phyloP scores from a whole-genome alignment of 1,284 basidiomycete genomes.

The Meripilus lineatus region DNA sequence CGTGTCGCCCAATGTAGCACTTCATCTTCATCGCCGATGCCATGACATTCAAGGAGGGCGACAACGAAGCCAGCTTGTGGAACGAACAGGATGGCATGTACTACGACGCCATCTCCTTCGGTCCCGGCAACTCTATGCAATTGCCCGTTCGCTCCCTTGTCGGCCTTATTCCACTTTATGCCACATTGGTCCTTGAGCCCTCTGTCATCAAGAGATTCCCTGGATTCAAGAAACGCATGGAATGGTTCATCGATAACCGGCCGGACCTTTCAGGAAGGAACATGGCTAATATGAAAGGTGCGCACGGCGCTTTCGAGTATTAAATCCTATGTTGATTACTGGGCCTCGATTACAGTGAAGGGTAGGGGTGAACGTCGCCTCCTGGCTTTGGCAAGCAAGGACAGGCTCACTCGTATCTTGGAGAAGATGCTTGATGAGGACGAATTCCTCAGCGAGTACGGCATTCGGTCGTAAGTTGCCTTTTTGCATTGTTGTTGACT shows the following conservation, averaged over 20 bases:
- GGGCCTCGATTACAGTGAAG: slow-evolving; percentile 38
- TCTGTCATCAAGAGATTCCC: slow-evolving; percentile 86
- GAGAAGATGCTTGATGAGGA: slow-evolving; percentile 97
- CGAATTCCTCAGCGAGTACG: slow-evolving; percentile 94
- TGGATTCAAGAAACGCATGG: slow-evolving; percentile 96
- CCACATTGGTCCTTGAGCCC: slow-evolving; percentile 91
- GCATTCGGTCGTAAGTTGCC: slow-evolving; percentile 82
- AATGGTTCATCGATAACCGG: slow-evolving; percentile 96
- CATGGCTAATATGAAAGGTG: slow-evolving; percentile 95
- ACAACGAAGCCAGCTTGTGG: slow-evolving; percentile 84
- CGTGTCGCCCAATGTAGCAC: slow-evolving; percentile 66
- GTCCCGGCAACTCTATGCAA: slow-evolving; percentile 81
- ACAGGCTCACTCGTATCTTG: slow-evolving; percentile 82
- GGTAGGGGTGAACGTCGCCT: slow-evolving; percentile 87
- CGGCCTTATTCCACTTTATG: slow-evolving; percentile 94
- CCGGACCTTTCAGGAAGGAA: slow-evolving; percentile 85
- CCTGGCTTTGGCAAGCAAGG: slow-evolving; percentile 89
- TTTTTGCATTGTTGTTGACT: not conserved
- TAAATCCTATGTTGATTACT: slow-evolving; percentile 1
- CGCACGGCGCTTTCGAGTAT: slow-evolving; percentile 8
- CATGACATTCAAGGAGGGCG: slow-evolving; percentile 87
- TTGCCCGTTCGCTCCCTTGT: slow-evolving; percentile 91
- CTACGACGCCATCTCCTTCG: slow-evolving; percentile 94
- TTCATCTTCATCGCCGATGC: slow-evolving; percentile 97
- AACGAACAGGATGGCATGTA: slow-evolving; percentile 97